Evolutionary conservation across 1,284 basidiomycete species (phyloP).

Genomic region (Irpex lacteus): DNA sequence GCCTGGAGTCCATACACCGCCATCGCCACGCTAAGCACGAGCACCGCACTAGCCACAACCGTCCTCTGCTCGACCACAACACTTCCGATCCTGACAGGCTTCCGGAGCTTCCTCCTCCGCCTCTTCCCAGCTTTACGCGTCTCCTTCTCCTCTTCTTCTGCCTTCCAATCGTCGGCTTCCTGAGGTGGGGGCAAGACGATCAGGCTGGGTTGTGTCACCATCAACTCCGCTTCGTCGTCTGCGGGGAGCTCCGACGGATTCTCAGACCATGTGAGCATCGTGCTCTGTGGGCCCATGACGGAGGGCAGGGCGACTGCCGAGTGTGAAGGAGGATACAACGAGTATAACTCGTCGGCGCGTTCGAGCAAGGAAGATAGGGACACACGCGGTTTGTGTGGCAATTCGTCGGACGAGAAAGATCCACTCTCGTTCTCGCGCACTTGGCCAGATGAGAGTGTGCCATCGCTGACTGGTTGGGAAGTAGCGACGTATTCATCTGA

Average conservation of each 20-base stretch:
- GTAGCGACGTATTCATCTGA: neutral
- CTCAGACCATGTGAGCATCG: constrained; percentile 58
- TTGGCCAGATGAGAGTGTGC: neutral
- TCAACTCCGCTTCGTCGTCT: constrained; percentile 60
- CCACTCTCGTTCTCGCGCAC: neutral
- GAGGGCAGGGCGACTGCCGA: constrained; percentile 47
- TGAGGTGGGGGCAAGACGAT: constrained; percentile 41
- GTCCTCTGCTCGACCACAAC: constrained; percentile 39
- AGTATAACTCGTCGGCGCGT: constrained; percentile 42
- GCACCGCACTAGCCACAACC: constrained; percentile 58
- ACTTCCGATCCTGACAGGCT: constrained; percentile 25
- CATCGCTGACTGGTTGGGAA: neutral
- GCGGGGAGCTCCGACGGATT: constrained; percentile 35
- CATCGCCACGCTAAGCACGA: constrained; percentile 66
- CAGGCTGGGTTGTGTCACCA: constrained; percentile 52
- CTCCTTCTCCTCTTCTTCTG: constrained; percentile 20
- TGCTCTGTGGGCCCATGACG: constrained; percentile 71
- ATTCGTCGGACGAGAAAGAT: neutral
- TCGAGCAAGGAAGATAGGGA: constrained; percentile 41
- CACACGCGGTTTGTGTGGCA: constrained; percentile 23
- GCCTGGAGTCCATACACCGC: constrained; percentile 51
- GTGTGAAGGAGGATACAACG: constrained; percentile 42
- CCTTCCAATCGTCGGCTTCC: constrained; percentile 20
- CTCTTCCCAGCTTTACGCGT: constrained; percentile 22
- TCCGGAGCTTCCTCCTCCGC: constrained; percentile 22